Conservation (phyloP, 202 grass and related monocot species). For the Carex arenaria region DNA sequence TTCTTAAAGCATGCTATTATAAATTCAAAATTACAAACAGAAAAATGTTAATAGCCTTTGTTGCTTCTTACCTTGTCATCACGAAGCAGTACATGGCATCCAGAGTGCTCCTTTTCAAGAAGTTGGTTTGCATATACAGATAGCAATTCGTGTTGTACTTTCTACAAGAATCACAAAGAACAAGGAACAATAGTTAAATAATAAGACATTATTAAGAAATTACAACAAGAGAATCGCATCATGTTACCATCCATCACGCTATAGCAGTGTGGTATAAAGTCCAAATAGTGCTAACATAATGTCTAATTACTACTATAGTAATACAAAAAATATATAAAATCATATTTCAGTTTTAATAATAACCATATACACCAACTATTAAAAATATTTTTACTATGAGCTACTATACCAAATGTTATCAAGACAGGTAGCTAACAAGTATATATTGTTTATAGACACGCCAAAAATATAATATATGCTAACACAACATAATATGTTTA, state of each 20-base stretch:
- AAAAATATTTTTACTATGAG: background rate
- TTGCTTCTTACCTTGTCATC: slow-evolving; percentile 71
- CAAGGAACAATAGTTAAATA: background rate
- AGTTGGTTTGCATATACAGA: slow-evolving; percentile 77
- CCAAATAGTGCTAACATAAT: background rate
- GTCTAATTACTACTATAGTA: background rate
- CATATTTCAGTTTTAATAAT: background rate
- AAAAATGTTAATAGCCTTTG: background rate
- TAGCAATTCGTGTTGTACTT: slow-evolving; percentile 90
- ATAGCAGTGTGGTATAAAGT: background rate
- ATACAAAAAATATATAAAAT: background rate
- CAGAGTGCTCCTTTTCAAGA: slow-evolving; percentile 93
- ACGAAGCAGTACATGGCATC: slow-evolving; percentile 79
- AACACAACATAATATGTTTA: background rate
- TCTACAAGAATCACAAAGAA: slow-evolving; percentile 42
- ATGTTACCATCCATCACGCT: background rate
- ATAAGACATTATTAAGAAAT: background rate
- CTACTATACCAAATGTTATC: background rate
- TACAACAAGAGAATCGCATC: background rate
- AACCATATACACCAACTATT: background rate
- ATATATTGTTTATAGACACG: background rate
- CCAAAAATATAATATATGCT: slow-evolving; percentile 1
- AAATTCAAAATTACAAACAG: slow-evolving; percentile 21
- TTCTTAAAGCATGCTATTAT: slow-evolving; percentile 9
- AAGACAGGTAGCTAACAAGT: background rate